Conservation (phyloP, 2,329 filamentous ascomycete genomes). For the Botrytis galanthina region DNA sequence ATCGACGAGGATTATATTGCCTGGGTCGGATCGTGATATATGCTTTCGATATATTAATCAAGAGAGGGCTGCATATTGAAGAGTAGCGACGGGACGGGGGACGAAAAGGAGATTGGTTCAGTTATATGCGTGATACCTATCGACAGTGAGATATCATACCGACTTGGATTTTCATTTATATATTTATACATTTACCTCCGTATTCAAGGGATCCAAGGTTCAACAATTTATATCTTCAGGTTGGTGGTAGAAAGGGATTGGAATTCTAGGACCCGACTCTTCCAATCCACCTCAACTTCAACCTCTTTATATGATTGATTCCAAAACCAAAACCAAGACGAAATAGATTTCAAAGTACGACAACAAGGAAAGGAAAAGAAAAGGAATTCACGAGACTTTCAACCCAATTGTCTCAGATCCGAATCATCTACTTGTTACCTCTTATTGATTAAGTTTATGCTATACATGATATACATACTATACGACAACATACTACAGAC, state of each 20-base stretch:
- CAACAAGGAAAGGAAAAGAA: background rate
- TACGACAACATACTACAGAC: too few relatives aligned
- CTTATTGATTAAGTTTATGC: too few relatives aligned
- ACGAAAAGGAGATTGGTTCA: background rate
- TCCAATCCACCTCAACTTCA: background rate
- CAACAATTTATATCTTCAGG: too few relatives aligned
- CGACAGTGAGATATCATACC: background rate
- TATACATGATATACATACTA: too few relatives aligned
- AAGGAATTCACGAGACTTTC: background rate
- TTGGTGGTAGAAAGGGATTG: too few relatives aligned
- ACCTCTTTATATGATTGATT: background rate
- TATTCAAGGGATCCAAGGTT: background rate
- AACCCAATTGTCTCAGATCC: background rate
- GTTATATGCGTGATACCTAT: background rate
- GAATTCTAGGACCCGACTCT: background rate
- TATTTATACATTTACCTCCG: background rate
- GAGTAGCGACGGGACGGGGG: background rate
- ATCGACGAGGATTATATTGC: background rate
- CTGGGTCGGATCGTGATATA: background rate
- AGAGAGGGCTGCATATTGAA: constrained; percentile 3
- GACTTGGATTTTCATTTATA: background rate
- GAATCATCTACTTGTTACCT: background rate
- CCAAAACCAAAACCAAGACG: background rate
- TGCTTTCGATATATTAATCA: background rate
- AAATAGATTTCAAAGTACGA: background rate